Evolutionary conservation across 2,329 filamentous ascomycete species (phyloP).

Genomic region (Fusarium humuli): DNA sequence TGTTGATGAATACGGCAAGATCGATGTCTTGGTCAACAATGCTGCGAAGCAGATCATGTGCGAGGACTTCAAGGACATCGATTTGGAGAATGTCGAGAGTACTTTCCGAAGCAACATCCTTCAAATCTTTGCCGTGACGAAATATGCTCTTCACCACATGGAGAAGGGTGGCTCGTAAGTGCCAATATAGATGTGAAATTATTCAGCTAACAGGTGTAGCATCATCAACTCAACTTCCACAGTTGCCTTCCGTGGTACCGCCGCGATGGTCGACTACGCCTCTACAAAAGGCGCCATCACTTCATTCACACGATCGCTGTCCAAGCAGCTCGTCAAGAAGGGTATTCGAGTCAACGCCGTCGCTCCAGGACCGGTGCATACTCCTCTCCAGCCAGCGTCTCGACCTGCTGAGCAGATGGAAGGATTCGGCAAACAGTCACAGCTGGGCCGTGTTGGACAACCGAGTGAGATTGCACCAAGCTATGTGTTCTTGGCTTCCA

Average conservation of each 20-base stretch:
- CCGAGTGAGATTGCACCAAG: conserved; percentile 58
- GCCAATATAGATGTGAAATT: neutral
- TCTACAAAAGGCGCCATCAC: conserved; percentile 69
- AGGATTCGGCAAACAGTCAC: conserved; percentile 54
- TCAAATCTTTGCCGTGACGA: conserved; percentile 69
- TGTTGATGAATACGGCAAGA: conserved; percentile 58
- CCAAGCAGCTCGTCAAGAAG: conserved; percentile 64
- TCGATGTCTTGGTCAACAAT: conserved; percentile 69
- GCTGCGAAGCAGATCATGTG: conserved; percentile 67
- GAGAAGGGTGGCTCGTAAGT: conserved; percentile 59
- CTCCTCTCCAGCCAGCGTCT: conserved; percentile 57
- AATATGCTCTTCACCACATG: conserved; percentile 68
- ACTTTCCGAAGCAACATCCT: conserved; percentile 69
- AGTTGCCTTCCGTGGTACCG: conserved; percentile 65
- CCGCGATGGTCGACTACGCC: conserved; percentile 65
- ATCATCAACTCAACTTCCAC: conserved; percentile 69
- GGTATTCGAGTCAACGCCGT: conserved; percentile 67
- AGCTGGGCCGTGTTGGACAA: conserved; percentile 56
- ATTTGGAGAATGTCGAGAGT: conserved; percentile 65
- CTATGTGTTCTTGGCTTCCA: conserved; percentile 55
- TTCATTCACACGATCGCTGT: conserved; percentile 65
- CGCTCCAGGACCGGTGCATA: conserved; percentile 58
- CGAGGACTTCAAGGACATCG: conserved; percentile 63
- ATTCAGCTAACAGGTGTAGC: conserved; percentile 40
- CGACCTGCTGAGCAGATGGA: conserved; percentile 59